Base-by-base conservation (phyloP, 2,329 filamentous ascomycete genomes). In the Rachicladosporium sp. region DNA sequence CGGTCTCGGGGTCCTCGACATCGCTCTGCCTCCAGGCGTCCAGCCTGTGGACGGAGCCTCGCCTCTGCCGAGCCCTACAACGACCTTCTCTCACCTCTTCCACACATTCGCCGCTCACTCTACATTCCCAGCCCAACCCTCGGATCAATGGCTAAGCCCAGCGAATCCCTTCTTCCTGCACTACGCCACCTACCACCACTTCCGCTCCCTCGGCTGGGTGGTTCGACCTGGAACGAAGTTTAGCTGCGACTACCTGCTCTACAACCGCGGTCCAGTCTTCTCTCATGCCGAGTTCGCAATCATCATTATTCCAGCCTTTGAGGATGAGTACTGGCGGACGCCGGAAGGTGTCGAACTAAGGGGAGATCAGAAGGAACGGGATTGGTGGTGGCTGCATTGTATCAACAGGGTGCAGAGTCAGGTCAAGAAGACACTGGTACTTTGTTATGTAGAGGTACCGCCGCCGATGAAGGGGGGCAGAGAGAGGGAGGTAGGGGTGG, bases 151-250 rank as follows among this genome's bases (percentile, higher is more conserved):
- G 57, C 6, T 55, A 61, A 8, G 67, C 10, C 77, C 86, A 0
- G 86, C 94, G 57, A 84, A 93, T 52, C 73, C 76, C 0, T 98
- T 98, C 60, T 66, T 96, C 12, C 60, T 94, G 1, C 80, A 85
- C 42, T 98, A 96, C 54, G 78, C 78, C 9, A 85, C 85, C 11
- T 98, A 94, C 59, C 91, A 98, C 57, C 89, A 98, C 58, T 98
- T 94, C 64, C 81, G 91, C 30, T 93, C 87, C 0, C 70, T 96
- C 0, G 91, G 91, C 15, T 98, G 91, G 89, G 85, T 95, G 1
- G 82, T 93, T 1, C 80, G 93, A 10, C 78, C 83, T 4, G 93
- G 91, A 29, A 80, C 93, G 57, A 98, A 98, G 56, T 98, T 98
- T 52, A 85, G 84, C 13, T 83, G 87, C 7, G 91, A 98, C 60